Evolutionary conservation across 257 asterid genomes (phyloP), one percentile per base, ranked within the genome.

Genomic region (Verbena officinalis): DNA sequence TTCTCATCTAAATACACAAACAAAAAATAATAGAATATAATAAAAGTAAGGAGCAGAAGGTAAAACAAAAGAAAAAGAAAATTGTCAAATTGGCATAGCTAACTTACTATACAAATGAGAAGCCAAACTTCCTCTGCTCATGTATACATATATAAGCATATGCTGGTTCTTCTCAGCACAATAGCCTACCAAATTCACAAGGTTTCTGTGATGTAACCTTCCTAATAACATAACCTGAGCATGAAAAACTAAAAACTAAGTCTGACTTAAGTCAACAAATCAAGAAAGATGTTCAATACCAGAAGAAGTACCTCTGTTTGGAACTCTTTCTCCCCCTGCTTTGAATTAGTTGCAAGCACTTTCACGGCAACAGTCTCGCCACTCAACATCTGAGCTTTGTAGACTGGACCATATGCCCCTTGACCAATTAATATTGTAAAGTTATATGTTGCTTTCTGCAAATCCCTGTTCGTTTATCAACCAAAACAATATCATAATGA

Each of bases 361-460:
- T 93, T 93, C 22, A 93, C 98, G 59, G 98, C 98, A 78, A 93
- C 85, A 15, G 83, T 89, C 73, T 85, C 95, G 45, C 93, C 97
- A 62, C 90, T 62, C 15, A 72, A 55, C 94, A 91, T 82, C 70
- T 93, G 91, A 61, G 97, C 98, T 81, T 83, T 89, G 66, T 89
- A 93, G 51, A 93, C 98, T 24, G 94, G 84, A 66, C 97, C 98
- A 75, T 72, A 93, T 9, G 98, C 97, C 66, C 97, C 98, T 85
- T 87, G 91, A 51, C 98, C 97, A 68, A 93, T 84, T 55, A 93
- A 71, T 46, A 97, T 84, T 55, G 96, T 84, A 65, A 93, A 93
- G 71, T 93, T 93, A 64, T 40, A 73, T 50, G 98, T 93, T 31
- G 96, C 98, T 76, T 77, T 93, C 74, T 93, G 98, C 61, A 93